Evolutionary conservation across 2,329 filamentous ascomycete genomes (phyloP).

Genomic region (Tolypocladium ovalisporum): DNA sequence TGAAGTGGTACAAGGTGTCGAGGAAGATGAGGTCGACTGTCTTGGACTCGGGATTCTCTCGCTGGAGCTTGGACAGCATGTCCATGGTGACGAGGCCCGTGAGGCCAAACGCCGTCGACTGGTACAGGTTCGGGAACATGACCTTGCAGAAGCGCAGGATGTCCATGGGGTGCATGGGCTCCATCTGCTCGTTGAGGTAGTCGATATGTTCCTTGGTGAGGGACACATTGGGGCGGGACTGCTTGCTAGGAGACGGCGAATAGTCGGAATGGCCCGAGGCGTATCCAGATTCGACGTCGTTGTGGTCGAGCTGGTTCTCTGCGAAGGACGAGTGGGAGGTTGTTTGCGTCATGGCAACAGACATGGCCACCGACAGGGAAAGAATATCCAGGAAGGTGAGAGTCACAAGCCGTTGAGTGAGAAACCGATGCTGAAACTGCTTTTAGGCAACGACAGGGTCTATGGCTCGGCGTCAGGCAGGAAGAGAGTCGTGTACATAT

Average conservation of each 20-base stretch:
- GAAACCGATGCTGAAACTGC: neutral
- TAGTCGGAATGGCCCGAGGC: slow-evolving; percentile 41
- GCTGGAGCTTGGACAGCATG: slow-evolving; percentile 68
- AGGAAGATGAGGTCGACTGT: slow-evolving; percentile 65
- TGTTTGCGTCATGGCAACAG: slow-evolving; percentile 15
- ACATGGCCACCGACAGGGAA: neutral
- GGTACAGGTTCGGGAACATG: slow-evolving; percentile 80
- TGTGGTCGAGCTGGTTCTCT: slow-evolving; percentile 29
- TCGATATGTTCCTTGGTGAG: slow-evolving; percentile 83
- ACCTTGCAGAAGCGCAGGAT: slow-evolving; percentile 87
- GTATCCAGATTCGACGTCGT: slow-evolving; percentile 71
- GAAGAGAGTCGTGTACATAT: neutral
- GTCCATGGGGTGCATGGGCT: slow-evolving; percentile 79
- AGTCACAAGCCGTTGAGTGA: neutral
- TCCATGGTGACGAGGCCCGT: slow-evolving; percentile 75
- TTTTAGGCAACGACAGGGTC: neutral
- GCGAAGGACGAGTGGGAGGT: slow-evolving; percentile 28
- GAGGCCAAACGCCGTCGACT: slow-evolving; percentile 74
- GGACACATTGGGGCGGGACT: slow-evolving; percentile 59
- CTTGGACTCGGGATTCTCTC: slow-evolving; percentile 48
- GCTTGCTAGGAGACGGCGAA: slow-evolving; percentile 20
- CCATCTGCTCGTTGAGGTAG: slow-evolving; percentile 82
- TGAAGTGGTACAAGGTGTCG: slow-evolving; percentile 74
- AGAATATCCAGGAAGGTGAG: neutral
- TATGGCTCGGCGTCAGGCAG: neutral